Evolutionary conservation across 345 rosid species (phyloP).

Genomic region (Gossypium stocksii): DNA sequence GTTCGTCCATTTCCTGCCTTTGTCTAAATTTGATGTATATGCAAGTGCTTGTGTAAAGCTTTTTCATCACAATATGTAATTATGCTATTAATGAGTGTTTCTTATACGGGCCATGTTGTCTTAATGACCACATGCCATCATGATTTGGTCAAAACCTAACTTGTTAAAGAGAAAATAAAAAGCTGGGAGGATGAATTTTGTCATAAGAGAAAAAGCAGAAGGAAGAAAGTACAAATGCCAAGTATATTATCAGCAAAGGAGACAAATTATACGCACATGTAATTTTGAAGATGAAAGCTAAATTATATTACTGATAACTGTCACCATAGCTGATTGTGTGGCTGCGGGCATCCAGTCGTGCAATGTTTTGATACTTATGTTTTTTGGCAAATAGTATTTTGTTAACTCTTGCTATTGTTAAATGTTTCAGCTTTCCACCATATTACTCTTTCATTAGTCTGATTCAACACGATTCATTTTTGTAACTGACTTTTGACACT

Average conservation of each 20-base stretch:
- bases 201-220: background rate
- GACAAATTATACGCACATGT: background rate
- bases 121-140: background rate
- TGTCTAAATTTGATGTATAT: background rate
- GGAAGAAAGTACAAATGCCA: background rate
- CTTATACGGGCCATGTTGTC: background rate
- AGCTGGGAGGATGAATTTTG: background rate
- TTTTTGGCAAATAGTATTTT: background rate
- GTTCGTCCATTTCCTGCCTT: constrained; percentile 38
- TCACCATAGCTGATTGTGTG: background rate
- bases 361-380: background rate
- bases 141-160: background rate
- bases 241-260: constrained; percentile 4
- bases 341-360: background rate
- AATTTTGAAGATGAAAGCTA: background rate
- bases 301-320: background rate
- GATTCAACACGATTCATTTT: background rate
- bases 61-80: background rate
- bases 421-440: background rate
- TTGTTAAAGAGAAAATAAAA: background rate
- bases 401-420: background rate
- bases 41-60: background rate
- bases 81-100: background rate
- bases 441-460: constrained; percentile 11
- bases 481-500: constrained; percentile 5